phyloP scores from a whole-genome alignment of 176 grass and related monocot species.

The Elymus sibiricus region DNA sequence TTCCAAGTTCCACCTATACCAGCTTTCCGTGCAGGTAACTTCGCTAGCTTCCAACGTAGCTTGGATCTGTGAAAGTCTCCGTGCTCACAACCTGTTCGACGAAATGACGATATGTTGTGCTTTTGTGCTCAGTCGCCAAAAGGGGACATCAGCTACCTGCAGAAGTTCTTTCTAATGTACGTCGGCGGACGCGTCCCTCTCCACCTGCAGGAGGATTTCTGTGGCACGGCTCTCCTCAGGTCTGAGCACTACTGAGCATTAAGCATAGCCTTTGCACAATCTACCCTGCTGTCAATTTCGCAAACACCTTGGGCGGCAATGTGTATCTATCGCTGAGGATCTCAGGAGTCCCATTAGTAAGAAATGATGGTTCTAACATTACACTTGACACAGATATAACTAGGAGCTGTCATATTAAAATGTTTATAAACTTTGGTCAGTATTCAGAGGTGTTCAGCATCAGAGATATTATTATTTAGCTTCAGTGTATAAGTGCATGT shows the following conservation, averaged over 20 bases:
- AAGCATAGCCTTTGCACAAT: background rate
- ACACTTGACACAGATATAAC: background rate
- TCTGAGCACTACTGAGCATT: slow-evolving; percentile 22
- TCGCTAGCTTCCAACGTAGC: background rate
- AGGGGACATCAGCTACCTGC: slow-evolving; percentile 83
- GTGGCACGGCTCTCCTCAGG: slow-evolving; percentile 89
- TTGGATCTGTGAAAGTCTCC: background rate
- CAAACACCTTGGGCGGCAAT: background rate
- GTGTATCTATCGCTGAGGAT: background rate
- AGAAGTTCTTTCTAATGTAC: slow-evolving; percentile 95
- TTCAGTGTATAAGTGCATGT: background rate
- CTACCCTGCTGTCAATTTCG: background rate
- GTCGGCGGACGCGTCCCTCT: slow-evolving; percentile 66
- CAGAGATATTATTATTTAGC: background rate
- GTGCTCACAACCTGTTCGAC: slow-evolving; percentile 14
- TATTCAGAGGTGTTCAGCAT: background rate
- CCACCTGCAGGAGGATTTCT: slow-evolving; percentile 92
- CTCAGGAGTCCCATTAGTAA: background rate
- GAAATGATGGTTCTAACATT: background rate
- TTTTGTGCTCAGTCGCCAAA: slow-evolving; percentile 62
- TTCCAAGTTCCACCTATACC: slow-evolving; percentile 88
- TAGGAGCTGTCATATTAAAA: background rate
- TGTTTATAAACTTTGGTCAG: background rate
- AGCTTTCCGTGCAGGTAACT: slow-evolving; percentile 81
- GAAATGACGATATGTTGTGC: slow-evolving; percentile 18